Evolutionary conservation across 306 rosid species (phyloP), one percentile per base, ranked within the genome.

Genomic region (Castanospermum australe): DNA sequence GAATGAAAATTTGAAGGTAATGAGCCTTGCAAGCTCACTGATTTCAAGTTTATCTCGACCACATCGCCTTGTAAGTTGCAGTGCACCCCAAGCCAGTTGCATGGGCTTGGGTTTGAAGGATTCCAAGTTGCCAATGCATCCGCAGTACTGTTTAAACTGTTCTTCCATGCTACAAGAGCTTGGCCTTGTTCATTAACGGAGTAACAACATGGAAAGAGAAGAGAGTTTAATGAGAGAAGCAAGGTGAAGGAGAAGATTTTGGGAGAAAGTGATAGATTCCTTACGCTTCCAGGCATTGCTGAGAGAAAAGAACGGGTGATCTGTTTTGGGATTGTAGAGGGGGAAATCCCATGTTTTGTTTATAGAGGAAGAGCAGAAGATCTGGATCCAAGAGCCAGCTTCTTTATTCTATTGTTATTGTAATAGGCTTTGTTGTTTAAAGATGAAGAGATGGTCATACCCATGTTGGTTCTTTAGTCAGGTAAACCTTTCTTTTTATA

Each of bases 141-240:
- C 1, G 80, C 8, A 36, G 86, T 71, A 50, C 15, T 83, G 87
- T 88, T 86, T 63, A 92, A 84, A 75, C 84, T 90, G 66, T 84
- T 71, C 75, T 90, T 94, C 98, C 98, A 94, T 84, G 88, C 44
- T 4, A 94, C 30, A 81, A 94, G 97, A 81, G 90, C 89, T 73
- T 85, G 90, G 39, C 96, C 94, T 78, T 94, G 93, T 75, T 94
- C 97, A 82, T 89, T 80, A 77, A 90, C 83, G 81, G 98, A 88
- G 92, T 80, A 78, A 80, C 90, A 86, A 39, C 62, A 83, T 71
- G 84, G 55, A 81, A 89, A 84, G 82, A 87, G 69, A 71, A 88
- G 87, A 71, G 79, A 64, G 87, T 36, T 86, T 79, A 88, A 33
- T 38, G 80, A 83, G 20, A 87, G 68, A 54, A 90, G 57, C 48